A percentile compares a stretch with the other conserved stretches of the same genome.
phyloP scores from a whole-genome alignment of 1,139 yeast genomes.

The Yamadazyma diddensiae region DNA sequence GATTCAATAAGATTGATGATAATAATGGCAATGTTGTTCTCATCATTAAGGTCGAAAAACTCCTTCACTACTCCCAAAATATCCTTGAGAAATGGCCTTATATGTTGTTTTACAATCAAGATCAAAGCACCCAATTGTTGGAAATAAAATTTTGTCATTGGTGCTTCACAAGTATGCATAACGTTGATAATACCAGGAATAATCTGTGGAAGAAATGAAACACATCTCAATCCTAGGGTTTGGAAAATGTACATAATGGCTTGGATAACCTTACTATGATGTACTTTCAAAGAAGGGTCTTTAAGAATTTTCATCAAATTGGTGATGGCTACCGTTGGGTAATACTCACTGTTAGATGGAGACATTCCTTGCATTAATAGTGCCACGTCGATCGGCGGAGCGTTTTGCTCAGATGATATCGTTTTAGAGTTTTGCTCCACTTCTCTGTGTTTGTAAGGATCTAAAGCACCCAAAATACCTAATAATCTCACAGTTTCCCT shows the following conservation, averaged over 20 bases:
- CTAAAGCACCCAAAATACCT: slow-evolving; percentile 94
- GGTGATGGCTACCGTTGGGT: slow-evolving; percentile 91
- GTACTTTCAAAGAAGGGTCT: slow-evolving; percentile 80
- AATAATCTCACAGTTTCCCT: slow-evolving; percentile 84
- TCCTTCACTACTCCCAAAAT: slow-evolving; percentile 78
- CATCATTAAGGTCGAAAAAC: slow-evolving; percentile 53
- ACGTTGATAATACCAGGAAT: slow-evolving; percentile 86
- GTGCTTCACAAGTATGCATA: slow-evolving; percentile 79
- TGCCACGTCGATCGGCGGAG: slow-evolving; percentile 88
- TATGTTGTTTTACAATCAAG: slow-evolving; percentile 83
- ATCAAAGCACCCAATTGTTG: slow-evolving; percentile 83
- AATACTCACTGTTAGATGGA: slow-evolving; percentile 90
- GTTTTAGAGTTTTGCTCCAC: slow-evolving; percentile 72
- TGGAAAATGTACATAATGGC: slow-evolving; percentile 90
- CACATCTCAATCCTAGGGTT: slow-evolving; percentile 84
- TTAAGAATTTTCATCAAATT: slow-evolving; percentile 78
- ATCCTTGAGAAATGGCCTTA: slow-evolving; percentile 74
- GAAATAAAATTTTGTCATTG: slow-evolving; percentile 84
- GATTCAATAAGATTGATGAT: slow-evolving; percentile 81
- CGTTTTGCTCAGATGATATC: slow-evolving; percentile 71
- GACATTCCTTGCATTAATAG: slow-evolving; percentile 91
- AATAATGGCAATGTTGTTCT: slow-evolving; percentile 68
- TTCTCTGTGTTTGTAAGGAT: slow-evolving; percentile 92
- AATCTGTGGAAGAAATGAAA: slow-evolving; percentile 79
- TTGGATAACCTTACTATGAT: slow-evolving; percentile 73